Evolutionary conservation across 2,329 filamentous ascomycete genomes (phyloP), one percentile per base, ranked within the genome.

Genomic region (Orbilia blumenaviensis): DNA sequence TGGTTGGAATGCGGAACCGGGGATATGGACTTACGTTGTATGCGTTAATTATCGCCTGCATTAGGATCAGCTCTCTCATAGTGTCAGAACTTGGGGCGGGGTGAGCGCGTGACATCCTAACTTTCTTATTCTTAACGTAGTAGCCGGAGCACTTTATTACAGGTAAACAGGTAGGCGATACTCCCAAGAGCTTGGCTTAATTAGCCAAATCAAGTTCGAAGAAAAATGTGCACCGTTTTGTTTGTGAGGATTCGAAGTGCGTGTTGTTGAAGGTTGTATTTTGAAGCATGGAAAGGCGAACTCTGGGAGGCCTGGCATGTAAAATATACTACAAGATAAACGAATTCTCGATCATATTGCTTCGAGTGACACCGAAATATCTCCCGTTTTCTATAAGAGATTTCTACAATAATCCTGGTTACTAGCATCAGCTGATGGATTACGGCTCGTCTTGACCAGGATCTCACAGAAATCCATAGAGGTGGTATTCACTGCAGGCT

Each of bases 1-100:
- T 42, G 5, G 23, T 32, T 56, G 46, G 16, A 52, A 23, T 10
- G 32, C 14, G 23, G 18, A 14, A 16, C 27, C 41, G 16, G n/a
- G 48, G 18, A 23, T 21, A 32, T 23, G 16, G 25, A 50, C 71
- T 63, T 52, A 75, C 71, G 16, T 67, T 67, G 38, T 75, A 75
- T 3, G 71, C 63, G 36, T 75, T 75, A 9, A 75, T 64, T n/a
- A 75, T 75, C 0, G 71, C 71, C 29, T 75, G 71, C 71, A 75
- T 68, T 14, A 75, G 10, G 14, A 75, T 75, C 27, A 75, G 44
- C 48, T 75, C 71, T 52, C 48, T 56, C 63, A 75, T 75, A 2
- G 71, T 58, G 14, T 64, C 71, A 23, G 71, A 75, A 41, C 64
- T 41, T 1, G 63, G 63, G n/a, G 69, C 62, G 21, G 69, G 71